These are phyloP conservation scores for Cyberlindnera misumaiensis DNA, from an alignment of 805 yeast genomes.

Conservation along the genomic window DNA sequence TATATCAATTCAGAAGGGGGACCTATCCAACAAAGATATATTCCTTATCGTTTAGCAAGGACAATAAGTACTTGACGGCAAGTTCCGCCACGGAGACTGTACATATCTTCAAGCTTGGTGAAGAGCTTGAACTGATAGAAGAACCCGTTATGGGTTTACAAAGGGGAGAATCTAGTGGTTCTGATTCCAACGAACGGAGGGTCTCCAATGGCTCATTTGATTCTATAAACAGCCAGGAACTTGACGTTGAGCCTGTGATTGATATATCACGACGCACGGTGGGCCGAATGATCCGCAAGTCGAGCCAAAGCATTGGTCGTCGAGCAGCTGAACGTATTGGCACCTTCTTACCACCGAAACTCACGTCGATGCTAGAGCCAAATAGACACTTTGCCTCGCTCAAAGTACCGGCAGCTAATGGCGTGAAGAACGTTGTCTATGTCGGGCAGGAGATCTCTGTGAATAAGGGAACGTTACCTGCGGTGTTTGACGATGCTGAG, in stretches of 20 bases:
- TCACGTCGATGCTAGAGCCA: slow-evolving; percentile 81
- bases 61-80: slow-evolving; percentile 69
- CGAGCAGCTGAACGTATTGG: slow-evolving; percentile 86
- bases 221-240: slow-evolving; percentile 18
- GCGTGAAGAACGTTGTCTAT: slow-evolving; percentile 41
- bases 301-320: slow-evolving; percentile 71
- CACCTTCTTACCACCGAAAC: slow-evolving; percentile 73
- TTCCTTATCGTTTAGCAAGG: slow-evolving; percentile 67
- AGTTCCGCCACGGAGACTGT: slow-evolving; percentile 88
- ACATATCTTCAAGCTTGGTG: slow-evolving; percentile 73
- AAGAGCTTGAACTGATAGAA: slow-evolving; percentile 10
- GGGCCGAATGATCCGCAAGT: slow-evolving; percentile 67
- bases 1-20: slow-evolving; percentile 72
- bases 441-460: slow-evolving; percentile 31
- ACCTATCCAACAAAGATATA: slow-evolving; percentile 77
- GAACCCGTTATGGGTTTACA: slow-evolving; percentile 9
- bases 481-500: slow-evolving; percentile 20
- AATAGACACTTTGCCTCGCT: slow-evolving; percentile 87
- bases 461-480: slow-evolving; percentile 19
- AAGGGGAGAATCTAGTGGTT: slow-evolving; percentile 18
- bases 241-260: slow-evolving; percentile 49
- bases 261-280: slow-evolving; percentile 67
- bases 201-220: slow-evolving; percentile 22
- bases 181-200: slow-evolving; percentile 17
- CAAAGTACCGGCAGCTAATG: slow-evolving; percentile 53